These are phyloP conservation scores for Neofusicoccum ribis DNA, from an alignment of 2,329 filamentous ascomycete species.

Conservation along the genomic window DNA sequence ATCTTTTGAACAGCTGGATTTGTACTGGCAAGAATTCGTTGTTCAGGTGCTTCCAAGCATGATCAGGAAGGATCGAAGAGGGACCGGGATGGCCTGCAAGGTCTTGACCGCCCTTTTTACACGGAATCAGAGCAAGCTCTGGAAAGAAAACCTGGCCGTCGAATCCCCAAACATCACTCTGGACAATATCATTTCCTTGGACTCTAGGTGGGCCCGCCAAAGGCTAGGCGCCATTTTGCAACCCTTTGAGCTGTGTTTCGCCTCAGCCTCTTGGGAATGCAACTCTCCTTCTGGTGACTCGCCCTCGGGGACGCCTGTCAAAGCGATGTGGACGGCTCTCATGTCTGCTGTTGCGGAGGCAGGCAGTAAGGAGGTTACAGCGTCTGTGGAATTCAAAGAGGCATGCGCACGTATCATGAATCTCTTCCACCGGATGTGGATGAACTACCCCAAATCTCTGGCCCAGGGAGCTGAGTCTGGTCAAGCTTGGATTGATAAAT, in stretches of 20 bases:
- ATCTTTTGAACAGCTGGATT: constrained; percentile 65
- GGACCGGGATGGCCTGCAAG: constrained; percentile 47
- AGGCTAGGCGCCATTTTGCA: constrained; percentile 67
- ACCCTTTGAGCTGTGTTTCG: constrained; percentile 57
- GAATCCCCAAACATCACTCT: constrained; percentile 53
- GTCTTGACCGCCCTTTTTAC: constrained; percentile 76
- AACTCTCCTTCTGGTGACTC: constrained; percentile 22
- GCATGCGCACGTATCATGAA: constrained; percentile 74
- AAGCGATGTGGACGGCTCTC: constrained; percentile 60
- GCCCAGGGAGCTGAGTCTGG: constrained; percentile 33
- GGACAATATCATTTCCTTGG: constrained; percentile 79
- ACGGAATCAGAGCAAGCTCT: constrained; percentile 58
- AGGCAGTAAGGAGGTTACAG: constrained; percentile 83
- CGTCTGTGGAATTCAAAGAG: constrained; percentile 77
- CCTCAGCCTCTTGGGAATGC: constrained; percentile 48
- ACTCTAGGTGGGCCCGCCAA: constrained; percentile 82
- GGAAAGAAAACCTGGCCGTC: constrained; percentile 70
- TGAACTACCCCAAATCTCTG: constrained; percentile 46
- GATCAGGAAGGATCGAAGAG: constrained; percentile 23
- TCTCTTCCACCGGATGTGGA: constrained; percentile 71
- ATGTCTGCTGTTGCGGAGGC: constrained; percentile 65
- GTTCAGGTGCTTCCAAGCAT: constrained; percentile 50
- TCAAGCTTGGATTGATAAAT: constrained; percentile 50
- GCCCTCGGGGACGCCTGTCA: constrained; percentile 26
- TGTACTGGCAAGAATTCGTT: constrained; percentile 77